Evolutionary conservation across 176 grass and related monocot genomes (phyloP).

Genomic region (Rhynchospora tenuis): DNA sequence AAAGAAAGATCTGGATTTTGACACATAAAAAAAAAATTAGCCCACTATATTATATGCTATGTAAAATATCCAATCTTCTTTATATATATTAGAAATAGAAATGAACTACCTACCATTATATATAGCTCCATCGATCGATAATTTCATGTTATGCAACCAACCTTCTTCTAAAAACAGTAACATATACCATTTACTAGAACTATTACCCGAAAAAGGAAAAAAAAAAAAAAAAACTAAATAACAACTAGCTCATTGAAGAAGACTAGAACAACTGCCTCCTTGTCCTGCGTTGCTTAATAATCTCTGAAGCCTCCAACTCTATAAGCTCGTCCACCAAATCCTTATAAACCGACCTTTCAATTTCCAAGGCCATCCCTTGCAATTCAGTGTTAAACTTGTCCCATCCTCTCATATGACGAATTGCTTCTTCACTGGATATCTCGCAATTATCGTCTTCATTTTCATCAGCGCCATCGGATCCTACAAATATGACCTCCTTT

Average conservation of each 20-base stretch:
- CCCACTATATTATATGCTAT: no score
- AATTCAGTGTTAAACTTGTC: slow-evolving; percentile 35
- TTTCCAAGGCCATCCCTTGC: slow-evolving; percentile 46
- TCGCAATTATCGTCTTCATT: slow-evolving; percentile 35
- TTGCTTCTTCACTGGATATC: slow-evolving; percentile 26
- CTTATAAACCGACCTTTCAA: slow-evolving; percentile 69
- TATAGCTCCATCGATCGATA: not conserved
- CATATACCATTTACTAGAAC: slow-evolving; percentile 10
- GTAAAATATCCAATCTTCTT: not conserved
- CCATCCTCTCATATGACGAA: slow-evolving; percentile 50
- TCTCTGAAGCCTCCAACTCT: slow-evolving; percentile 17
- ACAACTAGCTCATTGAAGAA: slow-evolving; percentile 17
- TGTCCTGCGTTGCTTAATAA: slow-evolving; percentile 33
- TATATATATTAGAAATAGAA: slow-evolving; percentile 7
- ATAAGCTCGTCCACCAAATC: slow-evolving; percentile 67
- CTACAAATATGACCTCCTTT: slow-evolving; percentile 10
- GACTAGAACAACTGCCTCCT: slow-evolving; percentile 43
- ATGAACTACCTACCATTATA: not conserved
- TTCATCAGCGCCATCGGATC: slow-evolving; percentile 21
- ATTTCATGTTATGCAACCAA: not conserved
- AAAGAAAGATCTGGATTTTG: no score
- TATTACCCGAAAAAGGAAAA: not conserved
- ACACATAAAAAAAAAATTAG: no score
- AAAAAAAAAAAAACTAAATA: not conserved
- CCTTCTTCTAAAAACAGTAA: slow-evolving; percentile 13